phyloP scores from a whole-genome alignment of 192 early-diverging fungal genomes.

The Coemansia sp. region DNA sequence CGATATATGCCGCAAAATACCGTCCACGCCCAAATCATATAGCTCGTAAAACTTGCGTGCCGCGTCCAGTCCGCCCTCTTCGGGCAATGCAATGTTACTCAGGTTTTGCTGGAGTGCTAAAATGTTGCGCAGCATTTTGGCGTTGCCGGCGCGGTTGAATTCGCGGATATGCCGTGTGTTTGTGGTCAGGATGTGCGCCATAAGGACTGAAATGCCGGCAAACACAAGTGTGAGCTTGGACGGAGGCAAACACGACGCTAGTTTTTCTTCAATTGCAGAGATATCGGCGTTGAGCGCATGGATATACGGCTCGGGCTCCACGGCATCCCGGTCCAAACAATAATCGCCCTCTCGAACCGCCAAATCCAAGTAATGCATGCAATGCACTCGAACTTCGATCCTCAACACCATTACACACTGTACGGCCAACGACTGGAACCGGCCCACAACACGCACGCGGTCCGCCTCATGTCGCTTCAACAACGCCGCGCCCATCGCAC shows the following conservation, averaged over 20 bases:
- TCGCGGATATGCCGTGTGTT: conserved; percentile 71
- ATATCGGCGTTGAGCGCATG: conserved; percentile 78
- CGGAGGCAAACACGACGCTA: conserved; percentile 61
- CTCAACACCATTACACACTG: conserved; percentile 79
- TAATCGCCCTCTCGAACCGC: conserved; percentile 90
- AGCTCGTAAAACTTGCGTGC: conserved; percentile 76
- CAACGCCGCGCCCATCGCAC: conserved; percentile 56
- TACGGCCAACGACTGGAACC: conserved; percentile 73
- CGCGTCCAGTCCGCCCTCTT: conserved; percentile 66
- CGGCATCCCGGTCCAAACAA: conserved; percentile 68
- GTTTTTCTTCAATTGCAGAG: conserved; percentile 71
- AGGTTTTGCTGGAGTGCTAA: conserved; percentile 86
- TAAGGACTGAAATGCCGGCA: conserved; percentile 76
- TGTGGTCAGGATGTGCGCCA: conserved; percentile 65
- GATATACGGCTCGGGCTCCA: conserved; percentile 88
- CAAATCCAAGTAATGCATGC: conserved; percentile 85
- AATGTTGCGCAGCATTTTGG: conserved; percentile 81
- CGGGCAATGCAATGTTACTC: conserved; percentile 69
- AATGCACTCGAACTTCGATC: conserved; percentile 81
- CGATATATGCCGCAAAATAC: conserved; percentile 60
- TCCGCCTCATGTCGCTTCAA: conserved; percentile 49
- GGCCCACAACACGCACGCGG: conserved; percentile 51
- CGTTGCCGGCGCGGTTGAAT: conserved; percentile 67
- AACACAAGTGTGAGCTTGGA: conserved; percentile 74
- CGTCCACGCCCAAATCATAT: conserved; percentile 61